phyloP scores from a whole-genome alignment of 345 rosid genomes.

The Ailanthus altissimus region DNA sequence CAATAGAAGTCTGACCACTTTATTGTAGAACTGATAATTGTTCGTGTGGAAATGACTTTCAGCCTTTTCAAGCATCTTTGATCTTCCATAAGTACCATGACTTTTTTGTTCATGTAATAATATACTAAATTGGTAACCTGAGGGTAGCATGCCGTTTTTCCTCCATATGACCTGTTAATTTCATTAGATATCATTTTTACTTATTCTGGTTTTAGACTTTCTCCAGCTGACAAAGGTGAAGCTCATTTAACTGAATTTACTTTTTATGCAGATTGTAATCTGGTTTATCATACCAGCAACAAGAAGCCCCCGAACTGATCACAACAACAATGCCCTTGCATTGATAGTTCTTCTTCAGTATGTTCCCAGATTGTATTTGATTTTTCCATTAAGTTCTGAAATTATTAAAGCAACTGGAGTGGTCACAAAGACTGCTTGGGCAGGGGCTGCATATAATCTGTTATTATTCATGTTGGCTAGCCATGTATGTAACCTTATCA shows the following conservation, averaged over 20 bases:
- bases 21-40: background rate
- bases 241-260: background rate
- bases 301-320: slow-evolving; percentile 50
- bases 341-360: slow-evolving; percentile 75
- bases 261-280: slow-evolving; percentile 60
- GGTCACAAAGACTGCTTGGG: slow-evolving; percentile 93
- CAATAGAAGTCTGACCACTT: background rate
- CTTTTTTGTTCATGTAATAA: background rate
- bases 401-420: slow-evolving; percentile 80
- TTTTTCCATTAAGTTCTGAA: slow-evolving; percentile 80
- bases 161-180: background rate
- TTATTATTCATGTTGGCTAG: slow-evolving; percentile 81
- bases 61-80: background rate
- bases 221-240: background rate
- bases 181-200: background rate
- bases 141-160: background rate
- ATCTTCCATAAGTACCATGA: background rate
- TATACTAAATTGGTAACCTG: background rate
- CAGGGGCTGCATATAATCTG: slow-evolving; percentile 93
- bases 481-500: slow-evolving; percentile 55
- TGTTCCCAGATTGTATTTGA: slow-evolving; percentile 76
- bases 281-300: slow-evolving; percentile 69
- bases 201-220: background rate
- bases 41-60: background rate
- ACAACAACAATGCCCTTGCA: slow-evolving; percentile 69